These are phyloP conservation scores for Moniliophthora roreri DNA, from an alignment of 1,284 basidiomycete genomes.

Conservation along the genomic window DNA sequence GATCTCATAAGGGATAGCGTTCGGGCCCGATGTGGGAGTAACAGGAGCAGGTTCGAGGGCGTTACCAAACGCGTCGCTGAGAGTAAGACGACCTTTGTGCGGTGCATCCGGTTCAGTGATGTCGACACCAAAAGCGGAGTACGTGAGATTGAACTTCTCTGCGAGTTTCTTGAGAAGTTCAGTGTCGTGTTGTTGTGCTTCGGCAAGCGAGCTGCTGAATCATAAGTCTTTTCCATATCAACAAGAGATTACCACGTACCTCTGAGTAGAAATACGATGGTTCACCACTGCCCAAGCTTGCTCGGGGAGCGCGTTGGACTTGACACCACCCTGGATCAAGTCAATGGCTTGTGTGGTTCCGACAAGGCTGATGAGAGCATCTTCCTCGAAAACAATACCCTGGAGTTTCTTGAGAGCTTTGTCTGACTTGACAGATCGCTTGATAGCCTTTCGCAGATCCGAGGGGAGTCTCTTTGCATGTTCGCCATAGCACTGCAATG, in stretches of 20 bases:
- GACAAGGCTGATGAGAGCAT: conserved; percentile 29
- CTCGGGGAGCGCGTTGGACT: conserved; percentile 64
- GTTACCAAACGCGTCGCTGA: conserved; percentile 36
- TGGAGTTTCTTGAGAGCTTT: conserved; percentile 33
- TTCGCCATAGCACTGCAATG: conserved; percentile 28
- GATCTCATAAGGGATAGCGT: conserved; percentile 42
- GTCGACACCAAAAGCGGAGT: conserved; percentile 39
- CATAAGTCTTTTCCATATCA: background rate
- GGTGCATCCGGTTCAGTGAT: conserved; percentile 24
- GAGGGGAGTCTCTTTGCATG: conserved; percentile 33
- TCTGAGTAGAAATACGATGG: conserved; percentile 52
- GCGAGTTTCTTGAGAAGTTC: conserved; percentile 34
- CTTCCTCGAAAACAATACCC: conserved; percentile 25
- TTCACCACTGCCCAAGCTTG: conserved; percentile 55
- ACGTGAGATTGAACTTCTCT: conserved; percentile 33
- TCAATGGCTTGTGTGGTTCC: conserved; percentile 61
- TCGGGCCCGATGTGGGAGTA: conserved; percentile 37
- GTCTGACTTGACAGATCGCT: conserved; percentile 22
- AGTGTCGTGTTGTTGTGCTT: conserved; percentile 24
- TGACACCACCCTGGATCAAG: conserved; percentile 55
- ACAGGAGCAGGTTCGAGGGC: conserved; percentile 57
- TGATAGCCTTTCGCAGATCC: conserved; percentile 26
- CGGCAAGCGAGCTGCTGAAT: conserved; percentile 24
- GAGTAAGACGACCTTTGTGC: conserved; percentile 20
- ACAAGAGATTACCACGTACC: conserved; percentile 22